Evolutionary conservation across 768 basidiomycete species (phyloP).

Genomic region (Hericium coralloides): DNA sequence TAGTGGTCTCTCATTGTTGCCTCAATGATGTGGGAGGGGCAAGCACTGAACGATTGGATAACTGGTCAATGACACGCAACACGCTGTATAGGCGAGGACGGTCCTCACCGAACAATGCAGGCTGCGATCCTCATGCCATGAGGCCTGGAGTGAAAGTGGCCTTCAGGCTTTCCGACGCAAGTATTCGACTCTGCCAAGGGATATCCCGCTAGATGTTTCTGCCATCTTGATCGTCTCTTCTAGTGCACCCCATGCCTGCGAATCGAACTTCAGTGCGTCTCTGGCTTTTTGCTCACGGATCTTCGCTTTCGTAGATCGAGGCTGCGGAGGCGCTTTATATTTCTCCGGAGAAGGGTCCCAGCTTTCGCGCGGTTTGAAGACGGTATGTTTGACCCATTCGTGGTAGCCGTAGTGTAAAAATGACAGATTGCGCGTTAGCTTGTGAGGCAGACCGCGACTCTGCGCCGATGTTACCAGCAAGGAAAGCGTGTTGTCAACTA

Average conservation of each 20-base stretch:
- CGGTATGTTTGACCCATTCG: constrained; percentile 35
- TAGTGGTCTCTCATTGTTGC: too few species aligned
- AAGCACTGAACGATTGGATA: too few species aligned
- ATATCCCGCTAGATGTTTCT: constrained; percentile 42
- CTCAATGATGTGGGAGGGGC: too few species aligned
- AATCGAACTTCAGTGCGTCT: constrained; percentile 19
- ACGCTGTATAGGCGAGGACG: too few species aligned
- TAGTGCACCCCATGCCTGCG: constrained; percentile 36
- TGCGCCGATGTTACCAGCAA: constrained; percentile 53
- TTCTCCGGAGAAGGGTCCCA: constrained; percentile 7
- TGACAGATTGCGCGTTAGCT: constrained; percentile 46
- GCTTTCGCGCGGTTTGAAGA: background rate
- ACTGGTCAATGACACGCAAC: too few species aligned
- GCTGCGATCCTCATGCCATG: too few species aligned
- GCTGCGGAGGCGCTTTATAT: constrained; percentile 2
- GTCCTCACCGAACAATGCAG: too few species aligned
- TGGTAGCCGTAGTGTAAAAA: constrained; percentile 1
- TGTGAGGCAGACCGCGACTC: constrained; percentile 55
- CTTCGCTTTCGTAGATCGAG: too few species aligned
- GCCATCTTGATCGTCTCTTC: constrained; percentile 50
- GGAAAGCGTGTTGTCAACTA: constrained; percentile 63
- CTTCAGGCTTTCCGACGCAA: constrained; percentile 4
- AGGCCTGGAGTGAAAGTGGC: too few species aligned
- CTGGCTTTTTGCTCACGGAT: background rate
- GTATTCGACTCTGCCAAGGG: constrained; percentile 36